Base-by-base conservation (phyloP, 331 rosid genomes). In the Phaseolus coccineus region DNA sequence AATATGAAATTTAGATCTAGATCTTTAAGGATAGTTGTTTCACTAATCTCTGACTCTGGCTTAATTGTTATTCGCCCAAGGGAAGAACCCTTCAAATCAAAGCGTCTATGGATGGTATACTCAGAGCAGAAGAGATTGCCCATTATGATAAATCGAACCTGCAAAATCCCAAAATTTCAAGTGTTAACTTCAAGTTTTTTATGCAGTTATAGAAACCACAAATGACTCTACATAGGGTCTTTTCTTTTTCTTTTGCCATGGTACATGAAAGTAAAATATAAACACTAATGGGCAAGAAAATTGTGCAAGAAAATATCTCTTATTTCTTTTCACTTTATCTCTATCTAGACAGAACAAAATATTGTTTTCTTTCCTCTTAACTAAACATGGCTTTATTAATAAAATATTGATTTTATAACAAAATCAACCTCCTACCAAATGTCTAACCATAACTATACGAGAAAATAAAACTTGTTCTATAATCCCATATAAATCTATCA, bases 111-210 rank as follows among this genome's bases (percentile, higher is more conserved):
- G 69, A 91, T 91, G 47, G 89, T 66, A 40, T 93, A 93, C 70
- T 93, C 92, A 0, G 97, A 84, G 73, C 98, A 87, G 12, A 93
- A 88, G 22, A 93, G 91, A 73, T 93, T 93, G 3, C 97, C 97
- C 94, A 93, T 93, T 73, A 93, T 93, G 63, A 91, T 93, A 82
- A 93, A 93, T 6, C 94, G 87, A 76, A 93, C 98, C 98, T 91
- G 65, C 30, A 77, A 80, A 19, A 78, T 64, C 6, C 16, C 39
- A 35, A 35, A 19, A 19, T 19, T 19, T 19, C 22, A 19, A 19
- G 22, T 19, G 22, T 19, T 19, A 19, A 19, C 22, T 19, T 19
- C 22, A 19, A 19, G 22, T 19, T 19, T 28, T 28, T 28, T 28
- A 28, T 28, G 31, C 2, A 28, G 31, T 28, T 28, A 28, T 1